phyloP scores from a whole-genome alignment of 306 rosid species.

The Cicer bijugum region DNA sequence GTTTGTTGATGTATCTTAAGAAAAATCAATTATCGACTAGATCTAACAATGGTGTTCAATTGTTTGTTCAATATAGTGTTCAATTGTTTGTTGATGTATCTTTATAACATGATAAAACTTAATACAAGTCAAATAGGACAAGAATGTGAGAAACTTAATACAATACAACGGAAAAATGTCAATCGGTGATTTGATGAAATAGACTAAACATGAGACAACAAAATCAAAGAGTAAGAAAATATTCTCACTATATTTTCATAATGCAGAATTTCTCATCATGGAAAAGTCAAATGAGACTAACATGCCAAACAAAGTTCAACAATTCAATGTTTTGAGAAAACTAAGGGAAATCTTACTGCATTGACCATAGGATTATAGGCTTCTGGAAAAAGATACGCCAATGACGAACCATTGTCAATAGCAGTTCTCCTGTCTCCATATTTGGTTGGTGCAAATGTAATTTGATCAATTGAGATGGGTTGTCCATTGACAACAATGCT shows the following conservation, averaged over 20 bases:
- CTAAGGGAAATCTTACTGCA: conserved; percentile 64
- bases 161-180: no score
- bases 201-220: neutral
- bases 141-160: no score
- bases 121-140: no score
- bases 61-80: no score
- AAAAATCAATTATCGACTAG: neutral
- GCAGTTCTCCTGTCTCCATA: conserved; percentile 79
- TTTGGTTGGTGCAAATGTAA: conserved; percentile 42
- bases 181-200: neutral
- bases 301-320: neutral
- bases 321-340: neutral
- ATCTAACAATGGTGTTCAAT: no score
- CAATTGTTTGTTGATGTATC: no score
- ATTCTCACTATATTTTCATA: neutral
- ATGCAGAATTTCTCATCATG: conserved; percentile 14
- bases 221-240: no score
- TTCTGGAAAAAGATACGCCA: conserved; percentile 84
- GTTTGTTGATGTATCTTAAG: conserved; percentile 18
- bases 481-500: no score
- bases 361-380: conserved; percentile 80
- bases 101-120: no score
- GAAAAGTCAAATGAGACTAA: conserved; percentile 28
- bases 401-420: conserved; percentile 88
- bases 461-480: no score